A percentile compares a stretch with the other conserved stretches of the same genome.
These are phyloP conservation scores for Aspergillus alliaceus DNA, from an alignment of 2,329 filamentous ascomycete species.

Conservation along the genomic window DNA sequence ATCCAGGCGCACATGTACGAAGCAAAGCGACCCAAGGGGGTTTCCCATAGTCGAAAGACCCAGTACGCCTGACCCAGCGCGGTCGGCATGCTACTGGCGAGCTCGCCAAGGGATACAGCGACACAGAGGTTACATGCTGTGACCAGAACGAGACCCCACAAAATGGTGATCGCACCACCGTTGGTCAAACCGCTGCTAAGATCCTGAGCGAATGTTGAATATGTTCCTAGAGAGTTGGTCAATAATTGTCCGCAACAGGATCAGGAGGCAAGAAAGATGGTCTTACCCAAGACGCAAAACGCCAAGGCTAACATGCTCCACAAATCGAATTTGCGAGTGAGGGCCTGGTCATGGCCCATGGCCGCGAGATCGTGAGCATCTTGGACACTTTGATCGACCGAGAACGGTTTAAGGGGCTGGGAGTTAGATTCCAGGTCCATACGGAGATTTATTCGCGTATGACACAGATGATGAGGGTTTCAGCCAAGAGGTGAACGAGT, in stretches of 20 bases:
- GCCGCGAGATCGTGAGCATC: slow-evolving; percentile 44
- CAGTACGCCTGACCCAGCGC: slow-evolving; percentile 62
- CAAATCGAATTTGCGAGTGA: slow-evolving; percentile 51
- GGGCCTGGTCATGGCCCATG: slow-evolving; percentile 45
- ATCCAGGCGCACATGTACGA: slow-evolving; percentile 62
- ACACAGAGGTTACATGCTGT: slow-evolving; percentile 63
- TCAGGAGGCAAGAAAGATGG: not conserved
- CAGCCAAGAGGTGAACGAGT: slow-evolving; percentile 24
- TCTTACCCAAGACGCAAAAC: slow-evolving; percentile 53
- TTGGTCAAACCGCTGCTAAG: slow-evolving; percentile 54
- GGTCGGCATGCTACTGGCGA: slow-evolving; percentile 63
- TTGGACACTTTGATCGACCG: slow-evolving; percentile 36
- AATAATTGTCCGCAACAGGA: not conserved
- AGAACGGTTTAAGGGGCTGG: slow-evolving; percentile 26
- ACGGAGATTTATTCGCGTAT: slow-evolving; percentile 1
- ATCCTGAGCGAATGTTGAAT: slow-evolving; percentile 58
- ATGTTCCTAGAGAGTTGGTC: slow-evolving; percentile 44
- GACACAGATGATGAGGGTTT: slow-evolving; percentile 9
- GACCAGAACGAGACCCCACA: slow-evolving; percentile 68
- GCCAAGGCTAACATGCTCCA: slow-evolving; percentile 60
- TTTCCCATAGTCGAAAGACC: slow-evolving; percentile 48
- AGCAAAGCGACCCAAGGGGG: slow-evolving; percentile 47
- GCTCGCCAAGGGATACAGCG: slow-evolving; percentile 66
- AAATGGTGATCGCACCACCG: slow-evolving; percentile 65
- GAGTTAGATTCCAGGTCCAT: slow-evolving; percentile 32